Base-by-base conservation (phyloP, 2,329 filamentous ascomycete species). In the Endoconidiophora laricicola region DNA sequence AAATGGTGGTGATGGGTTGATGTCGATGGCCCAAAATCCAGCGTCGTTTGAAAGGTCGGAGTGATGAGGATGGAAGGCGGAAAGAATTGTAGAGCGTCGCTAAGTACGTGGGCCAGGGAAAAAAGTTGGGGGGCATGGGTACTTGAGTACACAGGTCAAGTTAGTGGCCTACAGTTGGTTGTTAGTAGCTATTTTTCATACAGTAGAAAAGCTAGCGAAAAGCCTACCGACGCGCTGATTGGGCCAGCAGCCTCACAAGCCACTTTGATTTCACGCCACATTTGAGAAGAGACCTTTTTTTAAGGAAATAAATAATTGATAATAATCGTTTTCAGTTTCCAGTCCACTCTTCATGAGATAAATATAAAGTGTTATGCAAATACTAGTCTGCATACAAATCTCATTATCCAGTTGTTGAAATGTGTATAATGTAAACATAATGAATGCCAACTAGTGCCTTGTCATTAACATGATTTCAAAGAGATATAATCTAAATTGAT, bases 221-320 rank as follows among this genome's bases (percentile, higher is more conserved):
- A 18, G 18, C 42, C 14, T 20, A 9, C 3, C 46, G 46, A 52
- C 50, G 50, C 46, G 50, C 50, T 46, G 33, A 52, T 52, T 52
- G 50, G 50, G 24, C 33, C 36, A 12, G 22, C 26, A 49, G 46
- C 38, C 38, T 36, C 60, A 60, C 62, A 60, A 59, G 60, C 60
- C 57, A 45, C 24, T 16, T n/a, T 45, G 29, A 18, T 37, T 18
- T 33, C 18, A 44, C 29, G 29, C 29, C 29, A 33, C 29, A 33
- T 7, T 33, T 33, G 29, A 12, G 16, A 18, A 18, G 16, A 18
- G 16, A 18, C 16, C 16, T 1, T 18, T 18, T 18, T 18, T 18
- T 18, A 18, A 18, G 16, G 43, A 23, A n/a, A 45, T 29, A 29
- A 7, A 16, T 33, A n/a, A 9, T 37, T 37, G n/a, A n/a, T 37